phyloP scores from a whole-genome alignment of 2,329 filamentous ascomycete species.

The Chrysoporthe austroafricana region DNA sequence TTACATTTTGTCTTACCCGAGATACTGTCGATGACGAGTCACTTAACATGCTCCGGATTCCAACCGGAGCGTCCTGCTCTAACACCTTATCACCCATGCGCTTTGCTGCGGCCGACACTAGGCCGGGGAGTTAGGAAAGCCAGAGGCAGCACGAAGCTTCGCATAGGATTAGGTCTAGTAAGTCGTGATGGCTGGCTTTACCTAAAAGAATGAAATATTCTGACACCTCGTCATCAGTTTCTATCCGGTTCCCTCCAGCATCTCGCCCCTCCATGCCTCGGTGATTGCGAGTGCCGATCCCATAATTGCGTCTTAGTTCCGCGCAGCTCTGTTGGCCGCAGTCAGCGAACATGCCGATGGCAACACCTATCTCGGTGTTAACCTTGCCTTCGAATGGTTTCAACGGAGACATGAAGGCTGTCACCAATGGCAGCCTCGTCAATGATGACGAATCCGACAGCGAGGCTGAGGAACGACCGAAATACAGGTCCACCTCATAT shows the following conservation, averaged over 20 bases:
- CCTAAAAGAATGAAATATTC: conserved; percentile 12
- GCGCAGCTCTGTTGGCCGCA: background rate
- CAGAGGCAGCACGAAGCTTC: background rate
- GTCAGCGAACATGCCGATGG: conserved; percentile 17
- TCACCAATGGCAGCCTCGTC: conserved; percentile 5
- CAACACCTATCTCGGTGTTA: background rate
- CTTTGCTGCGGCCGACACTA: background rate
- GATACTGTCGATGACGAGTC: background rate
- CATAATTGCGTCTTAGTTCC: conserved; percentile 11
- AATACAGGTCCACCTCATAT: conserved; percentile 23
- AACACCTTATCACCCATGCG: background rate
- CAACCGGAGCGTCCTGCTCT: background rate
- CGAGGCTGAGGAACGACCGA: conserved; percentile 1
- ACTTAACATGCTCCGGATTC: background rate
- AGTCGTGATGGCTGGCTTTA: background rate
- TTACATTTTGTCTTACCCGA: background rate
- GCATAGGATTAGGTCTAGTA: background rate
- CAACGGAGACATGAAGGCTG: background rate
- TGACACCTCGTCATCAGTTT: conserved; percentile 2
- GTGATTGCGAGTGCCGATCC: conserved; percentile 19
- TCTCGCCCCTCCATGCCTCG: conserved; percentile 2
- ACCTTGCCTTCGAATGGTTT: background rate
- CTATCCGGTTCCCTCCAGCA: background rate
- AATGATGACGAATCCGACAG: background rate
- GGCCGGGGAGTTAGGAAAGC: conserved; percentile 26